Percentiles rank a stretch among this genome's conserved stretches.
Evolutionary conservation across 179 eudicot genomes (phyloP).

Genomic region (Actinidia polygama): DNA sequence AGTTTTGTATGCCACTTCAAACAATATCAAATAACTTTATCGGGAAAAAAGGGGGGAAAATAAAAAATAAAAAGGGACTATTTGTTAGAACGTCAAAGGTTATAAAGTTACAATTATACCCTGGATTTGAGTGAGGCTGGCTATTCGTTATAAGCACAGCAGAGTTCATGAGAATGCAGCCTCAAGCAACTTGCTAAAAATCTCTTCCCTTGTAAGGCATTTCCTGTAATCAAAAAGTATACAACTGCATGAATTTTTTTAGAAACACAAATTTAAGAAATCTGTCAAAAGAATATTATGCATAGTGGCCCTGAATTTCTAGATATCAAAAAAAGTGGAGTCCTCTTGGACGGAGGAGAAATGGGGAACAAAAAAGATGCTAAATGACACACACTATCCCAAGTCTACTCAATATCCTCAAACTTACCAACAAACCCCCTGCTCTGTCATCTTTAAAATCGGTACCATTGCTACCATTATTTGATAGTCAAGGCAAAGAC

Average conservation of each 20-base stretch:
- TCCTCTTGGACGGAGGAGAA: too few species aligned
- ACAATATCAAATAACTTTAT: background rate
- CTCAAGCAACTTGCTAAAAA: slow-evolving; percentile 36
- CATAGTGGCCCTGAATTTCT: background rate
- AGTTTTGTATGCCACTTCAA: background rate
- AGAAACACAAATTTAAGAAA: too few species aligned
- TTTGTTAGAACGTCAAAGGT: background rate
- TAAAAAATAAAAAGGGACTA: background rate
- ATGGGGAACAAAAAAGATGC: too few species aligned
- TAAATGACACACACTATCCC: too few species aligned
- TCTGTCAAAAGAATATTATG: background rate
- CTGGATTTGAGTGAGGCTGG: slow-evolving; percentile 14
- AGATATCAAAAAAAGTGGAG: too few species aligned
- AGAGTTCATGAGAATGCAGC: slow-evolving; percentile 3
- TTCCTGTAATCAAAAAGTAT: slow-evolving; percentile 45
- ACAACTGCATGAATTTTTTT: background rate
- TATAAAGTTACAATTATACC: background rate
- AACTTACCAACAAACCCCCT: too few species aligned
- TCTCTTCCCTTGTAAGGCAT: slow-evolving; percentile 75
- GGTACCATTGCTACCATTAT: background rate
- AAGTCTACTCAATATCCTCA: too few species aligned
- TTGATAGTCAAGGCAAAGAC: background rate
- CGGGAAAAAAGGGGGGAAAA: background rate
- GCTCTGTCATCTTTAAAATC: too few species aligned
- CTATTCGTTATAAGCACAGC: slow-evolving; percentile 14